These are phyloP conservation scores for Delonix regia DNA, from an alignment of 306 rosid genomes.

Conservation along the genomic window DNA sequence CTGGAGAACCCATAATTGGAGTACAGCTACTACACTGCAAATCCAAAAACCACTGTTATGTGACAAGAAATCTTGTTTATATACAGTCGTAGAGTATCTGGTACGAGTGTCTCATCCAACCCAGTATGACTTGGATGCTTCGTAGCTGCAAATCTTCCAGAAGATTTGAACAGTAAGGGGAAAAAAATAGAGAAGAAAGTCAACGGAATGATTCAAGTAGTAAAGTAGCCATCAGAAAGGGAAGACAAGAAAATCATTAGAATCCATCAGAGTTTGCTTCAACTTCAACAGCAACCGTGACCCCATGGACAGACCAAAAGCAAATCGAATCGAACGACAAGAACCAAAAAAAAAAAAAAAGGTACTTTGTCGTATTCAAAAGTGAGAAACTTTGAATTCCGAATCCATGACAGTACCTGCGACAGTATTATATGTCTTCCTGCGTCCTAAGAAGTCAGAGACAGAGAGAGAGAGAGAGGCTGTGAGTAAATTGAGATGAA, in stretches of 20 bases:
- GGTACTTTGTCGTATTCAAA: background rate
- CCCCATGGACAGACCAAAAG: background rate
- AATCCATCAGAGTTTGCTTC: background rate
- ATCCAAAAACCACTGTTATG: background rate
- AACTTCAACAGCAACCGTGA: background rate
- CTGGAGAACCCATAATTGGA: background rate
- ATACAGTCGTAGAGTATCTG: too few species aligned
- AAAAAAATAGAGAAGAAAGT: background rate
- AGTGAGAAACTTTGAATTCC: background rate
- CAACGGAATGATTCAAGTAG: background rate
- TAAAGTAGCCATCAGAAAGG: background rate
- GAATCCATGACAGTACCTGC: conserved; percentile 14
- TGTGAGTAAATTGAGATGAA: background rate
- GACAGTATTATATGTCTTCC: conserved; percentile 17
- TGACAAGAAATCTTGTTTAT: background rate
- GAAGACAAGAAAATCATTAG: background rate
- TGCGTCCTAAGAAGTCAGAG: background rate
- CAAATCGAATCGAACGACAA: background rate
- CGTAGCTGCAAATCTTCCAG: background rate
- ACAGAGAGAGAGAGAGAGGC: background rate
- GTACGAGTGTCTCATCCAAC: background rate
- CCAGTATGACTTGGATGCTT: background rate
- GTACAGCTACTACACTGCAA: background rate
- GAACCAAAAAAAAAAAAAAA: background rate
- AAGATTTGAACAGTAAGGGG: background rate